Percentiles rank a stretch among this genome's conserved stretches.
phyloP scores from a whole-genome alignment of 352 stramenopile genomes.

The Plasmopara halstedii region DNA sequence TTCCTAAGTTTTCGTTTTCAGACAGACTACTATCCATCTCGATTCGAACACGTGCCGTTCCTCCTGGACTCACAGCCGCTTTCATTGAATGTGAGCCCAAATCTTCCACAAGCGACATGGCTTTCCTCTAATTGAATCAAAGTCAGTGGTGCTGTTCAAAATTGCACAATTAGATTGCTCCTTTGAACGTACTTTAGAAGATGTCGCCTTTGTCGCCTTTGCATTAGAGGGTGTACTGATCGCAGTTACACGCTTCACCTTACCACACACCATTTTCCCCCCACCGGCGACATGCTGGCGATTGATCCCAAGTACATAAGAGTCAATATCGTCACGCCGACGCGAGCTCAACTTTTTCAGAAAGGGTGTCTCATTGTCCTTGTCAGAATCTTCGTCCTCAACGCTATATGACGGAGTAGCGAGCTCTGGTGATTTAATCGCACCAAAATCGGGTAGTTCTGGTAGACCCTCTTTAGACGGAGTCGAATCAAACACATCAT shows the following conservation, averaged over 20 bases:
- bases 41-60: constrained; percentile 52
- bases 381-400: constrained; percentile 39
- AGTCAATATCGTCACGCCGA: constrained; percentile 68
- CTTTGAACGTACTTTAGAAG: constrained; percentile 22
- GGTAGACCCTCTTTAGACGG: constrained; percentile 34
- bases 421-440: constrained; percentile 44
- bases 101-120: constrained; percentile 41
- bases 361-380: too few relatives aligned
- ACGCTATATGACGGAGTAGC: constrained; percentile 20
- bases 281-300: constrained; percentile 34
- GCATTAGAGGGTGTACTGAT: constrained; percentile 7
- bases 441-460: constrained; percentile 33
- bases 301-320: constrained; percentile 65
- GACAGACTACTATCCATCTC: constrained; percentile 46
- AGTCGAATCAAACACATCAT: constrained; percentile 58
- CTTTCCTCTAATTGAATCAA: constrained; percentile 19
- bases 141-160: background rate
- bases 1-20: constrained; percentile 26
- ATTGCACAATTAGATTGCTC: background rate
- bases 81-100: constrained; percentile 40
- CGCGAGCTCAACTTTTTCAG: constrained; percentile 49
- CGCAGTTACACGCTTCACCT: constrained; percentile 16
- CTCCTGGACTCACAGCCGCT: constrained; percentile 47
- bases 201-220: constrained; percentile 22
- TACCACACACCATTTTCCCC: constrained; percentile 26